These are phyloP conservation scores for Lactarius akahatsu DNA, from an alignment of 768 basidiomycete genomes.

Conservation along the genomic window DNA sequence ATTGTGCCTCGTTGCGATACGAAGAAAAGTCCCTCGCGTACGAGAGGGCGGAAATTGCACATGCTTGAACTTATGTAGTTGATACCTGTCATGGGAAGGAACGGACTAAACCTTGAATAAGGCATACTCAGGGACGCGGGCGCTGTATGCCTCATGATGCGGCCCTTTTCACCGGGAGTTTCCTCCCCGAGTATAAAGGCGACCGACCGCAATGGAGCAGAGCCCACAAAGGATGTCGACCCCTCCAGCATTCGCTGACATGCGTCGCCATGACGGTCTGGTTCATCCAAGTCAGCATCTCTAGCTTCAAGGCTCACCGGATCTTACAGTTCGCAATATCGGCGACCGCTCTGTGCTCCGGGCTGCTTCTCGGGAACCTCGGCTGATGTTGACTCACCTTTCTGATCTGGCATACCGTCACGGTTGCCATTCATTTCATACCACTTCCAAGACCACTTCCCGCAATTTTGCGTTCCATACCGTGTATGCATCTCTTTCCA, in stretches of 20 bases:
- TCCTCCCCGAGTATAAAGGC: background rate
- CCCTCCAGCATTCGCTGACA: background rate
- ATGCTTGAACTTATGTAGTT: background rate
- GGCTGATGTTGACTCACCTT: background rate
- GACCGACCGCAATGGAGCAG: background rate
- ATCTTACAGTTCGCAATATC: background rate
- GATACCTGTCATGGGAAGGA: background rate
- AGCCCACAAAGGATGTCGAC: background rate
- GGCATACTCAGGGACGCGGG: constrained; percentile 1
- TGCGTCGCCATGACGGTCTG: background rate
- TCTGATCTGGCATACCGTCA: background rate
- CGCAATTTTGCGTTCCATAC: background rate
- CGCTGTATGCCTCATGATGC: background rate
- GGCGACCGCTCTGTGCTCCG: background rate
- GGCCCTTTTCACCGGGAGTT: background rate
- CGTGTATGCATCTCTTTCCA: background rate
- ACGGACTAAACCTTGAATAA: background rate
- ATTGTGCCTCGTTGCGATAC: background rate
- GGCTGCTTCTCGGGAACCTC: background rate
- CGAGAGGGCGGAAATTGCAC: background rate
- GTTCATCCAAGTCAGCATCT: background rate
- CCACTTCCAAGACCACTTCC: background rate
- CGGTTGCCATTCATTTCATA: background rate
- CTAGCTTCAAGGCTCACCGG: background rate
- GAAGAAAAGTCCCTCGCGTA: background rate